phyloP scores from a whole-genome alignment of 1,139 yeast genomes.

The Saccharomyces hybrid region DNA sequence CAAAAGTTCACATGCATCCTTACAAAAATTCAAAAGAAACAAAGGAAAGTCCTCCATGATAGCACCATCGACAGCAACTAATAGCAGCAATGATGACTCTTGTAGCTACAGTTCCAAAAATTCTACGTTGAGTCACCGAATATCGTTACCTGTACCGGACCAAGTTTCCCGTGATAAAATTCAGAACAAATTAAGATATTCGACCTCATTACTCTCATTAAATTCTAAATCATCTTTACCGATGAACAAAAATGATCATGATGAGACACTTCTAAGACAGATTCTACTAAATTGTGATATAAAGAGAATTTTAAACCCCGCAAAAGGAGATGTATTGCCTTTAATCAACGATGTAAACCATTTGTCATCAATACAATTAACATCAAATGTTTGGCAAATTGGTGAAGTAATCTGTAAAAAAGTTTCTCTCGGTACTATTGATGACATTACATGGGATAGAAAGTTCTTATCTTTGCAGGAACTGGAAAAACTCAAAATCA shows the following conservation, averaged over 20 bases:
- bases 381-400: conserved; percentile 18
- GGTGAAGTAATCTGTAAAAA: conserved; percentile 18
- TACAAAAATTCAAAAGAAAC: conserved; percentile 23
- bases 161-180: conserved; percentile 49
- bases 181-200: conserved; percentile 44
- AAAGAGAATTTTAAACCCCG: conserved; percentile 5
- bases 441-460: conserved; percentile 15
- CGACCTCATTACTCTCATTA: conserved; percentile 44
- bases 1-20: conserved; percentile 29
- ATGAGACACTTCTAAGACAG: conserved; percentile 21
- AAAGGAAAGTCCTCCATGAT: conserved; percentile 22
- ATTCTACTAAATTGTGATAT: conserved; percentile 24
- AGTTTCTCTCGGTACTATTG: conserved; percentile 15
- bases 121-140: conserved; percentile 24
- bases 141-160: conserved; percentile 54
- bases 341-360: not conserved
- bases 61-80: conserved; percentile 4
- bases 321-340: not conserved
- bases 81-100: conserved; percentile 10
- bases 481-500: conserved; percentile 18
- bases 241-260: conserved; percentile 21
- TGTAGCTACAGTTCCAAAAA: conserved; percentile 10
- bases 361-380: conserved; percentile 8
- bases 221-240: conserved; percentile 23
- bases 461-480: conserved; percentile 25